Evolutionary conservation across 495 filamentous ascomycete species (phyloP), one percentile per base, ranked within the genome.

Genomic region (Neurospora tetraspora): DNA sequence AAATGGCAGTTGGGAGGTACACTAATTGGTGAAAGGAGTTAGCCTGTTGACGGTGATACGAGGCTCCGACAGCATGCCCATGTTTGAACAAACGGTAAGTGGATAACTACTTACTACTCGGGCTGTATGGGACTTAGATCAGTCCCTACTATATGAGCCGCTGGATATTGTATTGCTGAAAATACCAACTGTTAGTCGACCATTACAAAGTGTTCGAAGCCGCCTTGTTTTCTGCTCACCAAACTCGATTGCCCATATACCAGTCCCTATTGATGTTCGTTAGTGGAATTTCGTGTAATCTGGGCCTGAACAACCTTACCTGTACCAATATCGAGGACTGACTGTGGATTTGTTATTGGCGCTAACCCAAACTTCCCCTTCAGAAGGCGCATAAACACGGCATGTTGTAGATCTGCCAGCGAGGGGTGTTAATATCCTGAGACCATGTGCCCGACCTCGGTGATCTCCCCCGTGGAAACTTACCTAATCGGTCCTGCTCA

Each of bases 51-150:
- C 31, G 27, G 27, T 34, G 53, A 65, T 65, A 14, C 7, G 14
- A 65, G 14, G 34, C 9, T 68, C 14, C 38, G 31, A 38, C 23
- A 9, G 20, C 16, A 39, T 65, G 12, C 45, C 7, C 34, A 23
- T 12, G 27, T 43, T 6, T 31, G 36, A 27, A 23, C n/a, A 23
- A 69, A 72, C 43, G 16, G 79, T 81, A 18, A 27, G 47, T 65
- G 53, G 53, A 0, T 65, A 8, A 14, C 27, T 65, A 65, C 53
- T 65, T 65, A 65, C 53, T 34, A 81, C 59, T 73, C 68, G 9
- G 86, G 85, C 72, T 87, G 86, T 18, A 83, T 84, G 16, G 86
- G 85, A 70, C 79, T 82, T 11, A 87, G 78, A 77, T 87, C 86
- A 12, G 81, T 83, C 45, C 85, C 83, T 11, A 85, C 74, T 16